Conservation (phyloP, 2,329 filamentous ascomycete species). For the Xylaria sp. region DNA sequence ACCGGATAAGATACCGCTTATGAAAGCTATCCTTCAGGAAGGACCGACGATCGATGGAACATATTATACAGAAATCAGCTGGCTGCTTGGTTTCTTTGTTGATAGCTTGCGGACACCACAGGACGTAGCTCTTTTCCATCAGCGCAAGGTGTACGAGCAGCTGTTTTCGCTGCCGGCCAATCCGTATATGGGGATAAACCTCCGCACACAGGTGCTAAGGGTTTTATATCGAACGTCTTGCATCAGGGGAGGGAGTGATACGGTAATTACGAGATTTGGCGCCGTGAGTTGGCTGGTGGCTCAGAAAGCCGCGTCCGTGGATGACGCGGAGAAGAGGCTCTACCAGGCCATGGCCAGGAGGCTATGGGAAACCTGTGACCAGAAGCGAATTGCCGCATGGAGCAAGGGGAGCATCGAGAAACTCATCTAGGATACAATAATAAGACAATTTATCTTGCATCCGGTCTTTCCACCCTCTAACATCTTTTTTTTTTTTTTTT, state of each 20-base stretch:
- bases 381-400: constrained; percentile 49
- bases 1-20: constrained; percentile 77
- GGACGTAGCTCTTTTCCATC: constrained; percentile 49
- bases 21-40: constrained; percentile 67
- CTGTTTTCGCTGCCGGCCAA: constrained; percentile 54
- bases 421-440: constrained; percentile 31
- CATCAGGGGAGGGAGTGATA: constrained; percentile 50
- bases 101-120: constrained; percentile 46
- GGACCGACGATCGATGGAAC: constrained; percentile 55
- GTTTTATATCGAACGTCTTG: constrained; percentile 47
- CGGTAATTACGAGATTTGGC: constrained; percentile 50
- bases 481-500: no score
- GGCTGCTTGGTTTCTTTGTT: constrained; percentile 49
- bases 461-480: neutral
- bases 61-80: constrained; percentile 50
- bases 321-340: constrained; percentile 41
- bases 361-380: constrained; percentile 50
- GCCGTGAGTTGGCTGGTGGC: constrained; percentile 47
- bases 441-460: neutral
- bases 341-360: constrained; percentile 46
- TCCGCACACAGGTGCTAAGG: constrained; percentile 46
- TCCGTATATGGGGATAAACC: constrained; percentile 46
- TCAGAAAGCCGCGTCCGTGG: constrained; percentile 42
- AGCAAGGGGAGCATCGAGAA: constrained; percentile 46
- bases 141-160: constrained; percentile 62